Evolutionary conservation across 768 basidiomycete genomes (phyloP).

Genomic region (Rhizopogon roseolus): DNA sequence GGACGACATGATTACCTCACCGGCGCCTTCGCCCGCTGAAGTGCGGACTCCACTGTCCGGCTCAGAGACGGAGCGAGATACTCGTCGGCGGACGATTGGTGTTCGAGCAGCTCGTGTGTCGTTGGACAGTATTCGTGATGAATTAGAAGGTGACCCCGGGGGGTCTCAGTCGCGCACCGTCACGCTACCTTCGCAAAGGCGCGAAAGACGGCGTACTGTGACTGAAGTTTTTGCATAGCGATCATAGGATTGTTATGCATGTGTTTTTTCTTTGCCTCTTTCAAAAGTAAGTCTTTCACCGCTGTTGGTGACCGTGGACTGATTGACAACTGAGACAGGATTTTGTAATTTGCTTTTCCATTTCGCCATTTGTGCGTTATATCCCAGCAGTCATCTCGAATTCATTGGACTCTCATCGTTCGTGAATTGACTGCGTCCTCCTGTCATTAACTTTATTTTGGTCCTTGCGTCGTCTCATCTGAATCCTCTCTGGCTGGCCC

Average conservation of each 20-base stretch:
- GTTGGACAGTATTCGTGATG: constrained; percentile 30
- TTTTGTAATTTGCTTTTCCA: constrained; percentile 14
- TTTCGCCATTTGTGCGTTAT: constrained; percentile 16
- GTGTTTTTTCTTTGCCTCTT: constrained; percentile 2
- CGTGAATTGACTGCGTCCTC: constrained; percentile 11
- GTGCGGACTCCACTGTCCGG: constrained; percentile 33
- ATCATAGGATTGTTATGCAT: constrained; percentile 7
- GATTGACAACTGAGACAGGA: constrained; percentile 3
- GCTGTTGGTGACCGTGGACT: not conserved
- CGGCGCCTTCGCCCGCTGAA: constrained; percentile 13
- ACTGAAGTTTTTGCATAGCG: constrained; percentile 40
- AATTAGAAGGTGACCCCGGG: constrained; percentile 29
- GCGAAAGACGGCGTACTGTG: constrained; percentile 44
- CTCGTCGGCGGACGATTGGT: constrained; percentile 34
- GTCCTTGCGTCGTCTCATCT: not conserved
- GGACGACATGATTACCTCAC: constrained; percentile 11
- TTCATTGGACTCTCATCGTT: constrained; percentile 11
- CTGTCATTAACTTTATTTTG: constrained; percentile 28
- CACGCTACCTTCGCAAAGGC: constrained; percentile 24
- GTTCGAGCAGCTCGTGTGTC: constrained; percentile 42
- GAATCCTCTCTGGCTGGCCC: not conserved
- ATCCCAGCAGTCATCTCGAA: constrained; percentile 20
- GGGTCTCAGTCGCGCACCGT: constrained; percentile 38
- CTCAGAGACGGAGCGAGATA: constrained; percentile 48
- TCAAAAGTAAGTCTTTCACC: constrained; percentile 13